These are phyloP conservation scores for Argentina anserina DNA, from an alignment of 306 rosid species.

Conservation along the genomic window DNA sequence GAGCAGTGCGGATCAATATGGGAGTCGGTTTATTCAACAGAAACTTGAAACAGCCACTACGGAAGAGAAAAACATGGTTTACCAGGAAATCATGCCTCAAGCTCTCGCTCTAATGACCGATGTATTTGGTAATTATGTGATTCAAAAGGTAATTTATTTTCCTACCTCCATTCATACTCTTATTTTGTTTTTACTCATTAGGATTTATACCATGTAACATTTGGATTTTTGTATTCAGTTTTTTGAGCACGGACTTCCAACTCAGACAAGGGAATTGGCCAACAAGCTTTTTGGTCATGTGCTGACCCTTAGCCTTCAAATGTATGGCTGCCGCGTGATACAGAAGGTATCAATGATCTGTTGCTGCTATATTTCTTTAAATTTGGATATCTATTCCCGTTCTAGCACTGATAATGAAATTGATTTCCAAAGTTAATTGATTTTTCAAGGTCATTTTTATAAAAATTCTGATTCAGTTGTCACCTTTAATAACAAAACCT, in stretches of 20 bases:
- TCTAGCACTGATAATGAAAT: not conserved
- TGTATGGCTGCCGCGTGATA: conserved; percentile 98
- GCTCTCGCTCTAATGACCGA: conserved; percentile 94
- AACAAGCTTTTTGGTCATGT: conserved; percentile 79
- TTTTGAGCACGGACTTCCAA: conserved; percentile 87
- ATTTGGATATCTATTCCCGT: conserved; percentile 1
- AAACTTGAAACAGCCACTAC: conserved; percentile 84
- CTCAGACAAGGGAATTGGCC: conserved; percentile 88
- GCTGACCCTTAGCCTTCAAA: conserved; percentile 88
- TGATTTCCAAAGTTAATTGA: not conserved
- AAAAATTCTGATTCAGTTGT: too few relatives aligned
- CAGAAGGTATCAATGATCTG: conserved; percentile 65
- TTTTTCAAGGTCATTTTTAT: not conserved
- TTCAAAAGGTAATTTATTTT: conserved; percentile 67
- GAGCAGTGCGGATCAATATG: conserved; percentile 86
- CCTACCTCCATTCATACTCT: not conserved
- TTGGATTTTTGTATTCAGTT: conserved; percentile 46
- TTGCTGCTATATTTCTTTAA: not conserved
- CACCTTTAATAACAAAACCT: not conserved
- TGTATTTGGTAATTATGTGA: conserved; percentile 94
- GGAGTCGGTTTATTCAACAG: conserved; percentile 91
- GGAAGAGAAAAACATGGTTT: conserved; percentile 91
- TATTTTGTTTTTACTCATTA: conserved; percentile 2
- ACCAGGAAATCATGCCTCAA: conserved; percentile 93
- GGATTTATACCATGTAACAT: conserved; percentile 13